Conservation (phyloP, 768 basidiomycete species). For the Mrakia blollopis region DNA sequence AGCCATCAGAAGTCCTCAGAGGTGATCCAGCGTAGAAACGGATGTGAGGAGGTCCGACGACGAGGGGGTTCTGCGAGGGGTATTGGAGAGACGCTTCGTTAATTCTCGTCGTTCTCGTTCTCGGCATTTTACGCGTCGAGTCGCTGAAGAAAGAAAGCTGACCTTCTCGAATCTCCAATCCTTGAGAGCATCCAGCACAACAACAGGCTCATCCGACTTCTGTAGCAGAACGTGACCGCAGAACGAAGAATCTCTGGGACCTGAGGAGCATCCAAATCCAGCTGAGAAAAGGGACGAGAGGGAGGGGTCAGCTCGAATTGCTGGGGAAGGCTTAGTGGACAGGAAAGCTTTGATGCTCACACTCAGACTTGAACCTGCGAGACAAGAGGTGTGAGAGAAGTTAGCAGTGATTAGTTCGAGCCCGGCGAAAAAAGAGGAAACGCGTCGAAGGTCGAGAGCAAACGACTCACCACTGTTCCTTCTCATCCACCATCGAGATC, state of each 20-base stretch:
- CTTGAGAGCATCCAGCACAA: conserved; percentile 66
- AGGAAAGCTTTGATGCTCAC: conserved; percentile 48
- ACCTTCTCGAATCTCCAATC: conserved; percentile 76
- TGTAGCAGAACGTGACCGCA: conserved; percentile 79
- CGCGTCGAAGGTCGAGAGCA: not conserved
- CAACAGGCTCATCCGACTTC: conserved; percentile 70
- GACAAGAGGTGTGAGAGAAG: not conserved
- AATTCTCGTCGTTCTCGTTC: conserved; percentile 8
- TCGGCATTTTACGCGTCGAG: conserved; percentile 5
- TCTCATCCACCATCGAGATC: conserved; percentile 76
- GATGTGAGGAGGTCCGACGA: conserved; percentile 60
- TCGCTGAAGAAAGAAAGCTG: not conserved
- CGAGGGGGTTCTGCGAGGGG: conserved; percentile 66
- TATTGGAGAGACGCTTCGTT: conserved; percentile 52
- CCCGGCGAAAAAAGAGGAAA: not conserved
- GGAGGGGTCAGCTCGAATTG: too few relatives aligned
- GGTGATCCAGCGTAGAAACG: conserved; percentile 75
- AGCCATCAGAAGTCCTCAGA: conserved; percentile 79
- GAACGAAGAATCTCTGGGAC: conserved; percentile 62
- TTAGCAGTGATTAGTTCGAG: not conserved
- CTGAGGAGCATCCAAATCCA: conserved; percentile 30
- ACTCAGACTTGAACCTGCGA: conserved; percentile 70
- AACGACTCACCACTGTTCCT: conserved; percentile 62
- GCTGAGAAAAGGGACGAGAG: not conserved
- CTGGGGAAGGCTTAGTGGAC: not conserved